A percentile compares a stretch with the other conserved stretches of the same genome.
These are phyloP conservation scores for Oenanthe sinensis DNA, from an alignment of 129 eudicot species.

Conservation along the genomic window DNA sequence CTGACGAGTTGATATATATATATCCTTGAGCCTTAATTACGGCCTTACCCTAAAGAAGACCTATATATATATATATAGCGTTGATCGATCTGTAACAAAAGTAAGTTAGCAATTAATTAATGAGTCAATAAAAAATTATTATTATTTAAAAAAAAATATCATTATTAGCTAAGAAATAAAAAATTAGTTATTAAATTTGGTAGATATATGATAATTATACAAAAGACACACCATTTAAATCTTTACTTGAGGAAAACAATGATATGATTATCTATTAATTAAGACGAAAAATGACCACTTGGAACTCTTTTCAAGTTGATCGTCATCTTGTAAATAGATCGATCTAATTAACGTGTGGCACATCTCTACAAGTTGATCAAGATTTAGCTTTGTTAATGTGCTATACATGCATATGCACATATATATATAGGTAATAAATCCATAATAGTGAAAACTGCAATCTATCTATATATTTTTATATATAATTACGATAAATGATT, in stretches of 20 bases:
- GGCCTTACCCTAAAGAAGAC: neutral
- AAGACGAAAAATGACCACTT: slow-evolving; percentile 7
- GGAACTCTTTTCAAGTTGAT: slow-evolving; percentile 8
- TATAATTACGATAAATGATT: too few species aligned
- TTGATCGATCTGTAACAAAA: neutral
- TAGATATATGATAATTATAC: neutral
- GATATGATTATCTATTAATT: slow-evolving; percentile 5
- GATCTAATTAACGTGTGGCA: neutral
- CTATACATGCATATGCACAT: neutral
- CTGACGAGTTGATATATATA: too few species aligned
- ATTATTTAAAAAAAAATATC: neutral
- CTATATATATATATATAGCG: neutral
- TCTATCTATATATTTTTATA: too few species aligned
- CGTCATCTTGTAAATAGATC: slow-evolving; percentile 14
- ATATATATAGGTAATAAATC: neutral
- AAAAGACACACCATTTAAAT: neutral
- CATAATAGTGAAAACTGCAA: neutral
- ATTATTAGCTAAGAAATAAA: neutral
- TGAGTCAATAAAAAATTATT: too few species aligned
- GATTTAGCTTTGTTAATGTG: neutral
- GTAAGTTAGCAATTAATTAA: too few species aligned
- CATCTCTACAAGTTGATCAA: slow-evolving; percentile 2
- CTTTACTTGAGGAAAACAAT: neutral
- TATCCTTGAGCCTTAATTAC: neutral
- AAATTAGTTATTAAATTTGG: neutral